Conservation (phyloP, 371 early-diverging fungal genomes). For the Funneliformis caledonium region DNA sequence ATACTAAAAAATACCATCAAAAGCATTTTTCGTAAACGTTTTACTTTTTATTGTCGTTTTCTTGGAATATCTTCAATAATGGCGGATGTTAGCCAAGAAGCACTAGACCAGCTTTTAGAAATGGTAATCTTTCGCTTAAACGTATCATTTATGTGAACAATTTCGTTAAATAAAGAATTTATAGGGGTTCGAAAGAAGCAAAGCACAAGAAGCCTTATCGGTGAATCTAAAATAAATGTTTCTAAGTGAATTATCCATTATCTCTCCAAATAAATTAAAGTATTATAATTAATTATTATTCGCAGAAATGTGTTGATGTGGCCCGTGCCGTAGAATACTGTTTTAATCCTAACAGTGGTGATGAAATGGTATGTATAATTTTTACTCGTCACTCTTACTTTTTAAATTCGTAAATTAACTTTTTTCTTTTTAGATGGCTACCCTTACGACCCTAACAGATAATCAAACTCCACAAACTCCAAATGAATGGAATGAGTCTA, state of each 20-base stretch:
- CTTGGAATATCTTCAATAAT: background rate
- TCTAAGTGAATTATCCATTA: background rate
- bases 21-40: background rate
- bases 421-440: background rate
- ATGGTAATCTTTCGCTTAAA: background rate
- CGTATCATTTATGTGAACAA: background rate
- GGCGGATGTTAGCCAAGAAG: background rate
- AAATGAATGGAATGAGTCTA: background rate
- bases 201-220: background rate
- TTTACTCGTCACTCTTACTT: background rate
- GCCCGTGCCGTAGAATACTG: background rate
- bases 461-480: background rate
- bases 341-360: background rate
- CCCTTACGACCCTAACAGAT: background rate
- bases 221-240: background rate
- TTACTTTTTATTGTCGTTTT: too few species aligned
- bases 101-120: background rate
- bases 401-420: background rate
- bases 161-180: background rate
- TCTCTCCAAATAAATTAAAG: background rate
- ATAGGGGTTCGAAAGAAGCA: background rate
- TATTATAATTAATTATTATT: background rate
- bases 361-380: background rate
- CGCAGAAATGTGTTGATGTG: background rate
- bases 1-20: background rate